Conservation (phyloP, 2,329 filamentous ascomycete species). For the Fusarium virguliforme region DNA sequence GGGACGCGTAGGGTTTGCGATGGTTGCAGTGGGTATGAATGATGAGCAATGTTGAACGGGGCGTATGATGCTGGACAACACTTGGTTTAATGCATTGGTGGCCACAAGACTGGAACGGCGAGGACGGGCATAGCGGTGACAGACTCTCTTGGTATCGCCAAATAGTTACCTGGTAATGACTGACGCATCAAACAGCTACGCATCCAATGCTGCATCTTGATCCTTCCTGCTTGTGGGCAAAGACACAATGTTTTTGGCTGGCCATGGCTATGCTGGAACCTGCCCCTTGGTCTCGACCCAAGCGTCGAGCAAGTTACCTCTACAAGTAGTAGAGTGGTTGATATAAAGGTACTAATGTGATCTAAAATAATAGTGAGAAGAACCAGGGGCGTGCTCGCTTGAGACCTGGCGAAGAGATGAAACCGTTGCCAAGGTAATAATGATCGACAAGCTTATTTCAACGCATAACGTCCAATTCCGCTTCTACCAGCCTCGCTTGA, state of each 20-base stretch:
- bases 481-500: not conserved
- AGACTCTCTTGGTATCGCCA: no score
- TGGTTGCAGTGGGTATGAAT: not conserved
- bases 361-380: no score
- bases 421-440: not conserved
- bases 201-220: not conserved
- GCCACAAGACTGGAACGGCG: no score
- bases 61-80: no score
- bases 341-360: no score
- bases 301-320: no score
- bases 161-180: not conserved
- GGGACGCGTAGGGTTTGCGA: no score
- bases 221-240: not conserved
- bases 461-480: constrained; percentile 1
- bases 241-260: not conserved
- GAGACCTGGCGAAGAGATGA: no score
- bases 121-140: no score
- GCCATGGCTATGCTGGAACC: not conserved
- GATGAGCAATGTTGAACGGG: not conserved
- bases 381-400: not conserved
- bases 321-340: no score
- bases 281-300: no score
- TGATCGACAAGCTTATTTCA: constrained; percentile 2
- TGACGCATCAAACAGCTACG: not conserved
- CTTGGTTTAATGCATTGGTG: not conserved